Conservation (phyloP, 176 grass and related monocot species). For the Leersia perrieri region DNA sequence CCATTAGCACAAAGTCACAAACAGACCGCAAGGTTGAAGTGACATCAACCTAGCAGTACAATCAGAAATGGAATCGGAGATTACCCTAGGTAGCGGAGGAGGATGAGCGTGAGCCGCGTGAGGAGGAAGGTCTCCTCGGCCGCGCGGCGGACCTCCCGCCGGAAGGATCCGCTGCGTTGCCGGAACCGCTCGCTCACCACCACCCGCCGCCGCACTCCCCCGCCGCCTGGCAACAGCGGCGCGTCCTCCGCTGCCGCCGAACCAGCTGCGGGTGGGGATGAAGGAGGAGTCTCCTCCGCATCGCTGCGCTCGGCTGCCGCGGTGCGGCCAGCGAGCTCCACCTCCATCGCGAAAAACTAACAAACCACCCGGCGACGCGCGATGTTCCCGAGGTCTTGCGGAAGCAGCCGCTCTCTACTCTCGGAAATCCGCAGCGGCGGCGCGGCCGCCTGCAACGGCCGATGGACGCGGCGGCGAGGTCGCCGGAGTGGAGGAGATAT, state of each 20-base stretch:
- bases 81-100: conserved; percentile 95
- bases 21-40: background rate
- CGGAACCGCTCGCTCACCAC: conserved; percentile 34
- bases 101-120: conserved; percentile 70
- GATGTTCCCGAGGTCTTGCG: background rate
- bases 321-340: conserved; percentile 28
- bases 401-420: background rate
- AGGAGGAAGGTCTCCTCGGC: conserved; percentile 63
- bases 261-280: background rate
- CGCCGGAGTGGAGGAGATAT: too few relatives aligned
- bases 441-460: background rate
- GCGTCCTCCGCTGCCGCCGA: conserved; percentile 20
- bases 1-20: background rate
- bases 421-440: background rate
- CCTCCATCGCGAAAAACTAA: conserved; percentile 30
- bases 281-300: conserved; percentile 25
- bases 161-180: conserved; percentile 34
- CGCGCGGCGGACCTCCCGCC: conserved; percentile 42
- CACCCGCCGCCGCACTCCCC: conserved; percentile 29
- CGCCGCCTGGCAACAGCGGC: conserved; percentile 24
- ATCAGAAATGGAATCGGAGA: background rate
- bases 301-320: background rate
- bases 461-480: background rate
- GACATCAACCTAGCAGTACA: background rate
- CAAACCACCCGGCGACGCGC: background rate